Evolutionary conservation across 1,284 basidiomycete genomes (phyloP).

Genomic region (Trichosporon asahii): DNA sequence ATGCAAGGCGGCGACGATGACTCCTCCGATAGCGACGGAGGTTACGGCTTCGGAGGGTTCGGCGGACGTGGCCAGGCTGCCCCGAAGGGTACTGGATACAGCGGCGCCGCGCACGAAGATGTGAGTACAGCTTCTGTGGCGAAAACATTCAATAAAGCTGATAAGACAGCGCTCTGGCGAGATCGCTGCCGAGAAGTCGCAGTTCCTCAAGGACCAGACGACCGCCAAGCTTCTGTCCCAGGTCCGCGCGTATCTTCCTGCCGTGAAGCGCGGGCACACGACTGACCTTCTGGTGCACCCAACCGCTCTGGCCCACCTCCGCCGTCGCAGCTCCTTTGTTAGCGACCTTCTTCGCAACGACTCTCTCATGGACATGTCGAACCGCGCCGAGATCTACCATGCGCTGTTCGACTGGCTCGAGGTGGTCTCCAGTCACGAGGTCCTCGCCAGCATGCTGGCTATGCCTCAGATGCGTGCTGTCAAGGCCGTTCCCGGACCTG

Average conservation of each 20-base stretch:
- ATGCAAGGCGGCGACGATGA: conserved; percentile 53
- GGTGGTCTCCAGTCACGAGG: conserved; percentile 86
- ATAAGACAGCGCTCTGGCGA: conserved; percentile 67
- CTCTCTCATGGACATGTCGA: conserved; percentile 86
- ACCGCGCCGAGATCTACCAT: conserved; percentile 77
- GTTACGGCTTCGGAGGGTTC: not conserved
- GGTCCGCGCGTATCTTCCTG: conserved; percentile 74
- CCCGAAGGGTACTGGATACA: conserved; percentile 76
- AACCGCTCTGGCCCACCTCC: conserved; percentile 79
- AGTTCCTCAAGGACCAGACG: conserved; percentile 66
- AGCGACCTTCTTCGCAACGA: conserved; percentile 81
- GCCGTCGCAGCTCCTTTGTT: conserved; percentile 80
- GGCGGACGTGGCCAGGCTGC: conserved; percentile 50
- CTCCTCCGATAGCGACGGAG: conserved; percentile 54
- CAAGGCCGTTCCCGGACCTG: conserved; percentile 15
- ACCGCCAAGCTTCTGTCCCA: conserved; percentile 65
- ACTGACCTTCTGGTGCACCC: conserved; percentile 86
- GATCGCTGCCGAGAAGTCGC: conserved; percentile 66
- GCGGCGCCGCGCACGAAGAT: conserved; percentile 72
- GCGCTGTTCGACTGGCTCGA: conserved; percentile 86
- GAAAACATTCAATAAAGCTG: not conserved
- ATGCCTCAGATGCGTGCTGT: conserved; percentile 81
- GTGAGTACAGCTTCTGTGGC: conserved; percentile 59
- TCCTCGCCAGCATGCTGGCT: conserved; percentile 86
- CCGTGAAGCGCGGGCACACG: conserved; percentile 65